Evolutionary conservation across 2,329 filamentous ascomycete species (phyloP).

Genomic region (Botrytis aclada): DNA sequence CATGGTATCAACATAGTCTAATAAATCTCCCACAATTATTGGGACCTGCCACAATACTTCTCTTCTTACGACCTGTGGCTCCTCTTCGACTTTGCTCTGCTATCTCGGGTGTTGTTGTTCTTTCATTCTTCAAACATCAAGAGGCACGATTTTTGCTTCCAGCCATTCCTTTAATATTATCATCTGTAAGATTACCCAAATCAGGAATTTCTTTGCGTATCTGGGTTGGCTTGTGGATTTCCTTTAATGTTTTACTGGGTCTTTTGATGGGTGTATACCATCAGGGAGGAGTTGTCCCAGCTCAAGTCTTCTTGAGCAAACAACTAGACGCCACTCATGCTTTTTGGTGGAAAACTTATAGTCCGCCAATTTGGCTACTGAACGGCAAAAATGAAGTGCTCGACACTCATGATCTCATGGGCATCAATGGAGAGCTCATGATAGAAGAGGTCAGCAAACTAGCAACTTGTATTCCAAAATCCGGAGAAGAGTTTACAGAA

Average conservation of each 20-base stretch:
- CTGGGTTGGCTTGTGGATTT: constrained; percentile 62
- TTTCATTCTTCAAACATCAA: constrained; percentile 75
- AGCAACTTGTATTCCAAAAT: constrained; percentile 59
- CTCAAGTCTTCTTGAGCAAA: constrained; percentile 70
- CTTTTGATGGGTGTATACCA: constrained; percentile 78
- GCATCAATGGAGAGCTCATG: constrained; percentile 59
- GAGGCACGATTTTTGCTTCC: constrained; percentile 77
- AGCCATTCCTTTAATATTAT: constrained; percentile 71
- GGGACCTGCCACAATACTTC: constrained; percentile 63
- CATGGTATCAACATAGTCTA: constrained; percentile 73
- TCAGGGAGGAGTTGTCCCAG: constrained; percentile 74
- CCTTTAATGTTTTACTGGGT: constrained; percentile 67
- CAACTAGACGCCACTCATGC: constrained; percentile 64
- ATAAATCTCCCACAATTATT: constrained; percentile 70
- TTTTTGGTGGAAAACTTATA: constrained; percentile 82
- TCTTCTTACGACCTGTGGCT: constrained; percentile 56
- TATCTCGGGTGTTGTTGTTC: constrained; percentile 64
- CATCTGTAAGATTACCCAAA: constrained; percentile 65
- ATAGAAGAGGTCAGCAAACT: constrained; percentile 55
- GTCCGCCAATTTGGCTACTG: constrained; percentile 75
- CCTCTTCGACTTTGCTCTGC: constrained; percentile 69
- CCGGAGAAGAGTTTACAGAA: constrained; percentile 54
- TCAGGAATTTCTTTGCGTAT: constrained; percentile 47
- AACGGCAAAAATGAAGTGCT: constrained; percentile 72
- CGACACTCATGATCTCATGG: constrained; percentile 72